Percentiles rank a stretch among this genome's conserved stretches.
Evolutionary conservation across 495 filamentous ascomycete species (phyloP).

Genomic region (Astrothelium subdiscretum): DNA sequence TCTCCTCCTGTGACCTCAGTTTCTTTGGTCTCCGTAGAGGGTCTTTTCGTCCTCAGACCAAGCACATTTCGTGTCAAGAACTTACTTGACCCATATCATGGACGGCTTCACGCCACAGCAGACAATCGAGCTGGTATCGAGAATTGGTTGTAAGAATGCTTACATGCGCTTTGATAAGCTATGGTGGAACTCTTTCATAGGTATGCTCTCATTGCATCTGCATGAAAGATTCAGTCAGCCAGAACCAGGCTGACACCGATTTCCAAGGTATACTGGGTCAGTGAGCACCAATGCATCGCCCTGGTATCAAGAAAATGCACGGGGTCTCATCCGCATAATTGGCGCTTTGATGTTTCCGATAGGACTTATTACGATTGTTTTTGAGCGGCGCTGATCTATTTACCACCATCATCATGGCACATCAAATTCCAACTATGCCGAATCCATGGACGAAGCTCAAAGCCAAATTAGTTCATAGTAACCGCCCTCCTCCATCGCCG

Average conservation of each 20-base stretch:
- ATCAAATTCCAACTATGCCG: not conserved
- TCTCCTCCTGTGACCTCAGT: not conserved
- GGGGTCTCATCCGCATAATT: slow-evolving; percentile 46
- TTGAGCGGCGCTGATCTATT: slow-evolving; percentile 49
- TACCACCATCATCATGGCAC: slow-evolving; percentile 48
- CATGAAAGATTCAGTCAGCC: not conserved
- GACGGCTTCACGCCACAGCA: slow-evolving; percentile 13
- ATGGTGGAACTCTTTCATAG: slow-evolving; percentile 14
- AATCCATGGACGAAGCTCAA: not conserved
- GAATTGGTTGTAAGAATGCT: slow-evolving; percentile 13
- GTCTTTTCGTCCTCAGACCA: not conserved
- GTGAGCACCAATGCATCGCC: slow-evolving; percentile 43
- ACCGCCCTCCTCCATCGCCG: slow-evolving; percentile 43
- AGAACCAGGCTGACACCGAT: not conserved
- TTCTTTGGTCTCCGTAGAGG: not conserved
- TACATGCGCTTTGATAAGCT: slow-evolving; percentile 21
- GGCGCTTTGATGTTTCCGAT: slow-evolving; percentile 46
- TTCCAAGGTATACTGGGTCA: slow-evolving; percentile 30
- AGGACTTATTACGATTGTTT: slow-evolving; percentile 47
- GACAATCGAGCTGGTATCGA: slow-evolving; percentile 17
- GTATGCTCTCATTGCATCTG: too few relatives aligned
- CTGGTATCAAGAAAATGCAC: slow-evolving; percentile 51
- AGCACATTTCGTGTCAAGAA: not conserved
- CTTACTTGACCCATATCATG: not conserved
- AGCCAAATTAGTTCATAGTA: slow-evolving; percentile 33